Conservation (phyloP, 2,329 filamentous ascomycete species). For the Curvularia verruculosa region DNA sequence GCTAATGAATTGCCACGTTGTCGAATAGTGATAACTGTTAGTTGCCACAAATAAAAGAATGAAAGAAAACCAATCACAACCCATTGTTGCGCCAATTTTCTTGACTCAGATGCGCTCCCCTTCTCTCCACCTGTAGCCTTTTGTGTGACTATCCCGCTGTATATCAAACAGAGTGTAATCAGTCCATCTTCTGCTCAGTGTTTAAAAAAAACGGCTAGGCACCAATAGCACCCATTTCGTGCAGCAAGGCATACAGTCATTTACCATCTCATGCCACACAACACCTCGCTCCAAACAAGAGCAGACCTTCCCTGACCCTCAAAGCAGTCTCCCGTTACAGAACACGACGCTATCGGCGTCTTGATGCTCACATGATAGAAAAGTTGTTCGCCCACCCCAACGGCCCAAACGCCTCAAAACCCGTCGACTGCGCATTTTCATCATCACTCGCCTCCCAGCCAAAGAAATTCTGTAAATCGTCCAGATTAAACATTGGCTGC, state of each 20-base stretch:
- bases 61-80: not conserved
- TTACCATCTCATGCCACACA: too few relatives aligned
- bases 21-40: not conserved
- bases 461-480: conserved; percentile 44
- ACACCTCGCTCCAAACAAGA: not conserved
- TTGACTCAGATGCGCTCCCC: not conserved
- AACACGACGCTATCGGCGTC: too few relatives aligned
- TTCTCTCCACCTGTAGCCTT: not conserved
- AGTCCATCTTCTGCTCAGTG: too few relatives aligned
- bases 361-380: conserved; percentile 27
- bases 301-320: not conserved
- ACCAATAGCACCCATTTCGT: too few relatives aligned
- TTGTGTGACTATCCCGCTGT: too few relatives aligned
- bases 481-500: conserved; percentile 40
- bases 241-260: too few relatives aligned
- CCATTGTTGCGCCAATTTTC: not conserved
- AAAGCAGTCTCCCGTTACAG: not conserved
- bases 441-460: conserved; percentile 36
- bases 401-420: conserved; percentile 38
- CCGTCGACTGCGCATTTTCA: conserved; percentile 36
- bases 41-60: too few relatives aligned
- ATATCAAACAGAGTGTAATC: too few relatives aligned
- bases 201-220: too few relatives aligned
- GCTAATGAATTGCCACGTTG: not conserved
- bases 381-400: conserved; percentile 41